Base-by-base conservation (phyloP, 106 monocot genomes). In the Posidonia australis region DNA sequence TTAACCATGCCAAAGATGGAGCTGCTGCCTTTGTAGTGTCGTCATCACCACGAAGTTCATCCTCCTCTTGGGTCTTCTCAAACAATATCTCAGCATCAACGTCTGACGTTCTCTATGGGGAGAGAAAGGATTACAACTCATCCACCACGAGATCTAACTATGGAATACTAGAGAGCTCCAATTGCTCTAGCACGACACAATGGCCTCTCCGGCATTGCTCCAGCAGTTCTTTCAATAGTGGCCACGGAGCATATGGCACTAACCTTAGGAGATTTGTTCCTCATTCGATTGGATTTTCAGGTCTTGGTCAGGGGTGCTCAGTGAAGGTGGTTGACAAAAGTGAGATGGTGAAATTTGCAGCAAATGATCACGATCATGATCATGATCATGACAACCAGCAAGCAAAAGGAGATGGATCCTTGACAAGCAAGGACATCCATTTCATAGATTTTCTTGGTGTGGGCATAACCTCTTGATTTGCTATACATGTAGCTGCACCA, bases 401-500 rank as follows among this genome's bases (percentile, higher is more conserved):
- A 29, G 58, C 16, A 7, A 23, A 29, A 28, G 58, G 28, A 7
- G 58, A 58, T 29, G 27, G 17, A 58, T 12, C 58, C 0, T 14
- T 58, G 30, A 58, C 5, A 29, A 49, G 13, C 28, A 58, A 58
- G 58, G 30, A 30, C 26, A 12, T 58, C 10, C 10, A 58, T 13
- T 58, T 26, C 58, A 58, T 58, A 14, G 58, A 58, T 58, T 58
- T 58, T 58, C 58, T 58, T 29, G 58, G 58, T 7, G 58, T 58
- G 5, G 58, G 58, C 27, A 58, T 58, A 27, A 58, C 58, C 36
- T 36, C 36, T 7, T 7, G 36, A 36, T 36, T 7, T n/a, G n/a
- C n/a, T n/a, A n/a, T n/a, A n/a, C n/a, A n/a, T n/a, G n/a, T n/a
- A n/a, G n/a, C n/a, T n/a, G n/a, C n/a, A n/a, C n/a, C n/a, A n/a